These are phyloP conservation scores for Plasmodium berghei DNA, from an alignment of 169 alveolate species.

Conservation along the genomic window DNA sequence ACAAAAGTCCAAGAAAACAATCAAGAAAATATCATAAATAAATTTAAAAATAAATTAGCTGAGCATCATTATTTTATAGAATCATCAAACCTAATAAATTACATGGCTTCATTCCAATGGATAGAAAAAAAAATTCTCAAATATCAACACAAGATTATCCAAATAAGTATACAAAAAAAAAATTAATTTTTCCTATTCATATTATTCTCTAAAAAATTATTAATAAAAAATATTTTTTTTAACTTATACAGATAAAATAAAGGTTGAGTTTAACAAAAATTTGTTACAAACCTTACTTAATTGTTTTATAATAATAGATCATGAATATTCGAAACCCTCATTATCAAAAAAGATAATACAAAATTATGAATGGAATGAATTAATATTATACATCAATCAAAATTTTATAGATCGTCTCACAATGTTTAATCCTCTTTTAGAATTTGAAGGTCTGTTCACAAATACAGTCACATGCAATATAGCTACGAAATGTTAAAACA, in stretches of 20 bases:
- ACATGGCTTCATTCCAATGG: slow-evolving; percentile 34
- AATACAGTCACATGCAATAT: background rate
- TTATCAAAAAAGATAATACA: slow-evolving; percentile 3
- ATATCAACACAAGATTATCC: slow-evolving; percentile 15
- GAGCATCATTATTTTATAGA: slow-evolving; percentile 24
- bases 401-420: slow-evolving; percentile 47
- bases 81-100: slow-evolving; percentile 33
- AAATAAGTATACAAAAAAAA: slow-evolving; percentile 20
- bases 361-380: slow-evolving; percentile 38
- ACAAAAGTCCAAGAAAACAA: slow-evolving; percentile 8
- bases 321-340: slow-evolving; percentile 21
- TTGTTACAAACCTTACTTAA: background rate
- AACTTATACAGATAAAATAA: slow-evolving; percentile 27
- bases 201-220: background rate
- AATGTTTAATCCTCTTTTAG: slow-evolving; percentile 23
- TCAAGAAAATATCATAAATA: slow-evolving; percentile 28
- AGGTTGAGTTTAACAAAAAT: slow-evolving; percentile 39
- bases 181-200: background rate
- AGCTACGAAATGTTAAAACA: background rate
- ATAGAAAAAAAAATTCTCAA: slow-evolving; percentile 28
- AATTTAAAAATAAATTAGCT: slow-evolving; percentile 27
- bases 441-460: slow-evolving; percentile 36
- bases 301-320: slow-evolving; percentile 17
- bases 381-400: slow-evolving; percentile 10
- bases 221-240: background rate